These are phyloP conservation scores for Prunella vulgaris DNA, from an alignment of 257 asterid genomes.

Conservation along the genomic window DNA sequence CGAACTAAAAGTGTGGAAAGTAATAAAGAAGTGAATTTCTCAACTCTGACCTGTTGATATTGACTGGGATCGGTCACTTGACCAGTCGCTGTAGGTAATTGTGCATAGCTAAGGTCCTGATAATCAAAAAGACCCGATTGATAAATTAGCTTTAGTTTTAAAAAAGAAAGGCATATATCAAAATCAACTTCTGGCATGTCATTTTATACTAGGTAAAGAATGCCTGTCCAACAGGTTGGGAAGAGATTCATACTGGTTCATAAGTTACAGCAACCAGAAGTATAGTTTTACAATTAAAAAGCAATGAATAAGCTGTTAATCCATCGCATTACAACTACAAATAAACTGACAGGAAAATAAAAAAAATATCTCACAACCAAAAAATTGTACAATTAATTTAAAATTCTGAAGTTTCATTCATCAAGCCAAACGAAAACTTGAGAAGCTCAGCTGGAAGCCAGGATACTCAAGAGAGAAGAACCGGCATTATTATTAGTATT, in stretches of 20 bases:
- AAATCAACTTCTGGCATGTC: background rate
- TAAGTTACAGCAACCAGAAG: background rate
- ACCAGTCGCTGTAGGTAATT: constrained; percentile 37
- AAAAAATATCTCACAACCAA: background rate
- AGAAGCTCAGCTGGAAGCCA: too few relatives aligned
- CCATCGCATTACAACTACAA: background rate
- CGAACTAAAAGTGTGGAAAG: background rate
- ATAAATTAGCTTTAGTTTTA: constrained; percentile 5
- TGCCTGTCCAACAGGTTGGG: too few relatives aligned
- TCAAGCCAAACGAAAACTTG: too few relatives aligned
- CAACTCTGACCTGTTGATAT: constrained; percentile 56
- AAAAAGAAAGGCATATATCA: background rate
- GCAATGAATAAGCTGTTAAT: background rate
- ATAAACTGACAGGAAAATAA: background rate
- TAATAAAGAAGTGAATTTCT: background rate
- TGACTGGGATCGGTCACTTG: constrained; percentile 41
- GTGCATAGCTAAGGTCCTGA: constrained; percentile 57
- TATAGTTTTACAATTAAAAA: background rate
- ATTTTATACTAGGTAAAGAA: too few relatives aligned
- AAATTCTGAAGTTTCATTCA: too few relatives aligned
- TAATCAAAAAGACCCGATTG: background rate
- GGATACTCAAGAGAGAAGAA: too few relatives aligned
- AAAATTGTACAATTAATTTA: too few relatives aligned
- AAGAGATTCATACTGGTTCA: background rate
- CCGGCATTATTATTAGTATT: too few relatives aligned